A percentile compares a stretch with the other conserved stretches of the same genome.
These are phyloP conservation scores for Diaporthe amygdali DNA, from an alignment of 2,329 filamentous ascomycete species.

Conservation along the genomic window DNA sequence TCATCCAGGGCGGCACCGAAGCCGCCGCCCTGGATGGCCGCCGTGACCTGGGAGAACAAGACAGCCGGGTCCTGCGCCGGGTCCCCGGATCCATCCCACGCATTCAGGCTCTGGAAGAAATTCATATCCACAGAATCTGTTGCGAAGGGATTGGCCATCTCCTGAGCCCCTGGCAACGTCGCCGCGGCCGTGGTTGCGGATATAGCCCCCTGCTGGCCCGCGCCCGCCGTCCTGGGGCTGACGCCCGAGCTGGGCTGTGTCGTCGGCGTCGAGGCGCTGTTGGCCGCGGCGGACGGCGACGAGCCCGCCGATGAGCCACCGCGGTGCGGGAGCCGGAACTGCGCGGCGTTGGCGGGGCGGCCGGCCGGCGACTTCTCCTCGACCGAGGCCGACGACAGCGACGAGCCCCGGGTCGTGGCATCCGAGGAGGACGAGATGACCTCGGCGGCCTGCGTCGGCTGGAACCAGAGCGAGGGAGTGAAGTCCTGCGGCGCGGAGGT, in stretches of 20 bases:
- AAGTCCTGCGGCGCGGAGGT: neutral
- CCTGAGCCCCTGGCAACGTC: neutral
- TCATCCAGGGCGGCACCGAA: constrained; percentile 8
- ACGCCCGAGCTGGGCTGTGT: constrained; percentile 13
- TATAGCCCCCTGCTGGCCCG: neutral
- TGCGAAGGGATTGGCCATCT: neutral
- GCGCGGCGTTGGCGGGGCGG: neutral
- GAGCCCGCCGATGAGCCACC: constrained; percentile 16
- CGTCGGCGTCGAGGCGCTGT: constrained; percentile 12
- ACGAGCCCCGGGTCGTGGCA: constrained; percentile 5
- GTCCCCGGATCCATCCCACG: constrained; percentile 12
- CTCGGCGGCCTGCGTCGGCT: neutral
- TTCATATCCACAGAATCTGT: neutral
- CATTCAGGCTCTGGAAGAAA: constrained; percentile 16
- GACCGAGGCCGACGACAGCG: neutral
- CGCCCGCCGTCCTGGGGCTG: neutral
- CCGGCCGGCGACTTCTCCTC: neutral
- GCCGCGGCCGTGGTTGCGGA: neutral
- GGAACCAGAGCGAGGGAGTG: neutral
- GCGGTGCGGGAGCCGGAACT: constrained; percentile 22
- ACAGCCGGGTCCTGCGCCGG: neutral
- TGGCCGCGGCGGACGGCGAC: constrained; percentile 11
- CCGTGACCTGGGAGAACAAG: constrained; percentile 18
- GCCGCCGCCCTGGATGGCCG: constrained; percentile 13
- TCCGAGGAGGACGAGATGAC: neutral